Evolutionary conservation across 2,329 filamentous ascomycete species (phyloP).

Genomic region (Fusarium sp.): DNA sequence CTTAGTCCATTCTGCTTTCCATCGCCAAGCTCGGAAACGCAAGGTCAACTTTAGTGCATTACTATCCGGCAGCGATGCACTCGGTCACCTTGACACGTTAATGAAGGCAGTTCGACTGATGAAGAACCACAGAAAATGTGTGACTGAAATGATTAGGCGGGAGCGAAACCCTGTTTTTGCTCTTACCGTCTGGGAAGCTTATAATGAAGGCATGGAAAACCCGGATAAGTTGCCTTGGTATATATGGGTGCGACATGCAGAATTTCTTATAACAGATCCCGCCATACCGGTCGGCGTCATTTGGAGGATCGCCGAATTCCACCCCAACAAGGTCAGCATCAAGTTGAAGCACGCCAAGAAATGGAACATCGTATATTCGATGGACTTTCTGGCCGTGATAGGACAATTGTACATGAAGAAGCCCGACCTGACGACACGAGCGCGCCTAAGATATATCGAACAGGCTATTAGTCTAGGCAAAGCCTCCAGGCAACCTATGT

Average conservation of each 20-base stretch:
- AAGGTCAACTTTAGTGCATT: conserved; percentile 13
- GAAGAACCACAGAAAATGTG: neutral
- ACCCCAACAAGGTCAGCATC: conserved; percentile 7
- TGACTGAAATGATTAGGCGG: conserved; percentile 13
- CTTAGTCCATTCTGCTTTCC: conserved; percentile 7
- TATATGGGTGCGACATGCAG: conserved; percentile 50
- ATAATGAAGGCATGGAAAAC: conserved; percentile 8
- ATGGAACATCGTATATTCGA: conserved; percentile 21
- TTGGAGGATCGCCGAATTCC: conserved; percentile 49
- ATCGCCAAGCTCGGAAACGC: conserved; percentile 10
- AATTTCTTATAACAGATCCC: conserved; percentile 52
- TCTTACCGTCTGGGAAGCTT: conserved; percentile 24
- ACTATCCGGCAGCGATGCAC: conserved; percentile 10
- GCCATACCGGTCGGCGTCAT: conserved; percentile 40
- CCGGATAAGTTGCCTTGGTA: conserved; percentile 50
- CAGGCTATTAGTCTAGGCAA: conserved; percentile 45
- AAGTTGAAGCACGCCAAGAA: conserved; percentile 5
- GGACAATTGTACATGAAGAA: conserved; percentile 49
- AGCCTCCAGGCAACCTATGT: conserved; percentile 41
- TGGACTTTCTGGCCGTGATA: conserved; percentile 50
- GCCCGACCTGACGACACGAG: conserved; percentile 48
- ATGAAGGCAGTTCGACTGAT: conserved; percentile 17
- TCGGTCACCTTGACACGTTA: conserved; percentile 24
- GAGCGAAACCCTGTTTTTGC: conserved; percentile 12
- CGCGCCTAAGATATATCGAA: conserved; percentile 50